Percentiles rank a stretch among this genome's conserved stretches.
Evolutionary conservation across 345 rosid species (phyloP).

Genomic region (Theobroma cacao): DNA sequence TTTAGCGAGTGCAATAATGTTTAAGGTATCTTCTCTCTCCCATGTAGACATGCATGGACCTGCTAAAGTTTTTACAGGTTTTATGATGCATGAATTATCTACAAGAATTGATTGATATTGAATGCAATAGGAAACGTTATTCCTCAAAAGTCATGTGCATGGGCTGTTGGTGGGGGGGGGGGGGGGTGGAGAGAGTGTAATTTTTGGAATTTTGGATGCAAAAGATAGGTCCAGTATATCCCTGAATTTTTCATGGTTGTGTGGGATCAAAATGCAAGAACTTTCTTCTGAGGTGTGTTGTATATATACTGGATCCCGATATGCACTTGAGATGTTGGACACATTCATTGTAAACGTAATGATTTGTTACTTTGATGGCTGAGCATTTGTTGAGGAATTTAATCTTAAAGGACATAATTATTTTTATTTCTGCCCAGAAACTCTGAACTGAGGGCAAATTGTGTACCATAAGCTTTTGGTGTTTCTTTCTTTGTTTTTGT

Average conservation of each 20-base stretch:
- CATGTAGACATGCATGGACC: not conserved
- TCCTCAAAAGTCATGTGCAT: not conserved
- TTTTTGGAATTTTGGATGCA: not conserved
- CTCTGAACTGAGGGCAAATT: not conserved
- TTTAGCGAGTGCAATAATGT: slow-evolving; percentile 78
- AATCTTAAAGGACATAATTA: not conserved
- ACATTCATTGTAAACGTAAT: not conserved
- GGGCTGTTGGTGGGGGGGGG: not conserved
- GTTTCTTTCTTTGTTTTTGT: not conserved
- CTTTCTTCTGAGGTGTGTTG: not conserved
- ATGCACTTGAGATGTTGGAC: not conserved
- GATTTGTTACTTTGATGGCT: not conserved
- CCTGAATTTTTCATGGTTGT: not conserved
- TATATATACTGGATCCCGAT: not conserved
- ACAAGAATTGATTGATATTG: not conserved
- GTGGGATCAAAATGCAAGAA: not conserved
- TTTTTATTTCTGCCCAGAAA: not conserved
- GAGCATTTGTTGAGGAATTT: not conserved
- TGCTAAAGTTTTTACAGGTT: not conserved
- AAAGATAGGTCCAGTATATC: not conserved
- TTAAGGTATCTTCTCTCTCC: slow-evolving; percentile 46
- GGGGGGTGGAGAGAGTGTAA: not conserved
- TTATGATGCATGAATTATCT: not conserved
- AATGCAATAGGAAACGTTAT: not conserved
- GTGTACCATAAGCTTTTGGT: not conserved